Conservation (phyloP, 2,329 filamentous ascomycete species). For the Diaporthe citriasiana region DNA sequence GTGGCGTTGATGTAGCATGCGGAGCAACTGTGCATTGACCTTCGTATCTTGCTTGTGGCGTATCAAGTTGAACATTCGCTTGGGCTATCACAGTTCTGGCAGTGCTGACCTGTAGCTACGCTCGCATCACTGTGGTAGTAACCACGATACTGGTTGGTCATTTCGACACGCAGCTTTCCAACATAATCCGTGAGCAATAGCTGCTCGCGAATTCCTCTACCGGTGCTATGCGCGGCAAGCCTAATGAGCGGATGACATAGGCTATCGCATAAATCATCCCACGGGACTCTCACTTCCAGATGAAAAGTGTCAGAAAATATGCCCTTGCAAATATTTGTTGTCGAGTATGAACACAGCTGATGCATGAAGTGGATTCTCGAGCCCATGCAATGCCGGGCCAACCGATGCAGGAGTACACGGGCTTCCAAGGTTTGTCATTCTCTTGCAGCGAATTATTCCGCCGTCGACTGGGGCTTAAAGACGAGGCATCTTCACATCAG, state of each 20-base stretch:
- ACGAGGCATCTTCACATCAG: neutral
- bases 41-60: neutral
- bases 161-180: too few species aligned
- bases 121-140: too few species aligned
- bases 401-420: neutral
- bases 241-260: neutral
- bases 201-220: too few species aligned
- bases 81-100: neutral
- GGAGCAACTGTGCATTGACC: neutral
- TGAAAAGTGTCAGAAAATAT: neutral
- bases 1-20: neutral
- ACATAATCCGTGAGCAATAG: neutral
- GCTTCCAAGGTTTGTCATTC: neutral
- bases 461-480: too few species aligned
- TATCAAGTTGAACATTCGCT: neutral
- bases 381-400: neutral
- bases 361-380: neutral
- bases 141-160: neutral
- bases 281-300: neutral
- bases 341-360: neutral
- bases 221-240: too few species aligned
- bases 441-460: neutral
- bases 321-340: too few species aligned
- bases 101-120: neutral
- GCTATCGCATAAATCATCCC: neutral